Evolutionary conservation across 148 eudicot genomes (phyloP), one percentile per base, ranked within the genome.

Genomic region (Pharnaceum exiguum): DNA sequence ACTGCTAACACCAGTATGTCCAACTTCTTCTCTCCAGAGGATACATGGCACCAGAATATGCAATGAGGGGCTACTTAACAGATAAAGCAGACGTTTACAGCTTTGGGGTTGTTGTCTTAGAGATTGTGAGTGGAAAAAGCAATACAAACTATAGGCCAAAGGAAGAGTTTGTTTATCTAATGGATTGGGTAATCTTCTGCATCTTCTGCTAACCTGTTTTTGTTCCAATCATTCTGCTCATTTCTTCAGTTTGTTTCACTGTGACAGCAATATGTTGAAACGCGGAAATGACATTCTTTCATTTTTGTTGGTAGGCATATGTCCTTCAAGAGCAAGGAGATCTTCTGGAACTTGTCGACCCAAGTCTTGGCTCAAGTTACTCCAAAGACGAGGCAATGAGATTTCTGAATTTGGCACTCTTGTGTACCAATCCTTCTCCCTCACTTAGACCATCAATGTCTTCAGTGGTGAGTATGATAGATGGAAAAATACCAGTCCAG

Each of bases 21-120:
- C n/a, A n/a, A n/a, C n/a, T n/a, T n/a, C n/a, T n/a, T n/a, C n/a
- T 51, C 57, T 61, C 13, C 78, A 89, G 96, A 66, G 95, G 96
- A 35, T 89, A 86, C 62, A 89, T 89, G 94, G 96, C 96, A 57
- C 96, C 89, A 6, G 96, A 89, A 72, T 89, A 89, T 59, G 96
- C 96, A 24, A 80, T 85, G 96, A 86, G 95, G 51, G 95, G 96
- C 30, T 83, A 83, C 66, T 75, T 89, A 52, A 89, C 90, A 2
- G 90, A 83, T 57, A 89, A 89, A 78, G 96, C 96, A 32, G 96
- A 89, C 63, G 88, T 89, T 46, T 89, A 86, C 68, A 89, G 96
- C 68, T 89, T 77, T 55, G 95, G 96, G 51, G 71, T 89, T 16
- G 96, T 89, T 25, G 68, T 77, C 30, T 67, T 89, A 28, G 97